A percentile compares a stretch with the other conserved stretches of the same genome.
Conservation (phyloP, 768 basidiomycete species). For the Clitopilus passeckerianus region DNA sequence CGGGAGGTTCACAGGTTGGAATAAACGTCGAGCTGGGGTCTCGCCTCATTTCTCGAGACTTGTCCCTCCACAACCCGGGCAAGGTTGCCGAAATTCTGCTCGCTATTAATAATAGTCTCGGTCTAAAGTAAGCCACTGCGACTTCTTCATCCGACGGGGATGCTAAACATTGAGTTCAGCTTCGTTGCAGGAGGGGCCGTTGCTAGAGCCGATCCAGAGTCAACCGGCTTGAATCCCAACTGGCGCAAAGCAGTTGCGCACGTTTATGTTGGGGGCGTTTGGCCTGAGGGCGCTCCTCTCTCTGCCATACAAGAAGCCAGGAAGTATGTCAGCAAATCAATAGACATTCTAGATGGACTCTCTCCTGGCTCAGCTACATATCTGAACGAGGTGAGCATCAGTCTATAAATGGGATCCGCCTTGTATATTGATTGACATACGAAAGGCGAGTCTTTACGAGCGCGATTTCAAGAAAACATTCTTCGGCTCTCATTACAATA, state of each 20-base stretch:
- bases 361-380: slow-evolving; percentile 36
- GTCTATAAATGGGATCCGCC: background rate
- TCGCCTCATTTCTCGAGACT: slow-evolving; percentile 26
- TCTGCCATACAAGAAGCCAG: slow-evolving; percentile 13
- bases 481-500: slow-evolving; percentile 39
- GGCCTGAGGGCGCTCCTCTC: slow-evolving; percentile 21
- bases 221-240: slow-evolving; percentile 39
- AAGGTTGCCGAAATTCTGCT: slow-evolving; percentile 19
- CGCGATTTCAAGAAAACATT: slow-evolving; percentile 33
- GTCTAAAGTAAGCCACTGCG: slow-evolving; percentile 14
- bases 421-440: background rate
- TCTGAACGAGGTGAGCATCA: slow-evolving; percentile 38
- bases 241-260: slow-evolving; percentile 40
- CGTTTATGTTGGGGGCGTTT: slow-evolving; percentile 14
- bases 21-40: slow-evolving; percentile 22
- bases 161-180: slow-evolving; percentile 17
- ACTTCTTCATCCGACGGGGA: background rate
- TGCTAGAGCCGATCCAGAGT: slow-evolving; percentile 25
- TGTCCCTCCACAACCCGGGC: slow-evolving; percentile 16
- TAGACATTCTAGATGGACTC: slow-evolving; percentile 18
- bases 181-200: slow-evolving; percentile 41
- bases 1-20: slow-evolving; percentile 13
- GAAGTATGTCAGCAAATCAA: slow-evolving; percentile 12
- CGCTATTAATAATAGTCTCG: slow-evolving; percentile 10
- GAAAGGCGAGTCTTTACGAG: slow-evolving; percentile 42